Evolutionary conservation across 148 eudicot genomes (phyloP).

Genomic region (Cornus suecica): DNA sequence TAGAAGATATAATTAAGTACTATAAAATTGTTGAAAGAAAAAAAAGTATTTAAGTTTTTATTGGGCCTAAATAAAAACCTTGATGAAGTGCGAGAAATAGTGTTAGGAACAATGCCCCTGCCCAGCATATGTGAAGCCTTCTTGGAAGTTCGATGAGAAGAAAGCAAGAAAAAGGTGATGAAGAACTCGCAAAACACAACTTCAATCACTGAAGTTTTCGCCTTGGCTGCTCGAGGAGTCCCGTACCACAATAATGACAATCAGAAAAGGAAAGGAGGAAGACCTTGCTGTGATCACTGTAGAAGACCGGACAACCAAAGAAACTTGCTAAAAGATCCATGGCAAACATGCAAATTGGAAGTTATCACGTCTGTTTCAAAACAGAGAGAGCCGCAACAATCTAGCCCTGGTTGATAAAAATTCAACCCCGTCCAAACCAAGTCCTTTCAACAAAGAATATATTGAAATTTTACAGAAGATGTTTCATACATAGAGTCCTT

Average conservation of each 20-base stretch:
- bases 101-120: too few relatives aligned
- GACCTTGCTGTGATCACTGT: neutral
- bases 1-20: neutral
- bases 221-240: too few relatives aligned
- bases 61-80: too few relatives aligned
- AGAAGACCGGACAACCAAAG: neutral
- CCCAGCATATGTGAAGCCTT: neutral
- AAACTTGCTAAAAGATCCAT: neutral
- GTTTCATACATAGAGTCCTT: too few relatives aligned
- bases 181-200: too few relatives aligned
- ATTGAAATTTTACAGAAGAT: neutral
- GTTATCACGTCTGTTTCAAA: too few relatives aligned
- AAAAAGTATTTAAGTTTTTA: neutral
- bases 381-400: too few relatives aligned
- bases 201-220: too few relatives aligned
- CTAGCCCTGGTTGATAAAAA: too few relatives aligned
- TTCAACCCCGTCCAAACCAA: neutral
- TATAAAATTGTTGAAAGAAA: constrained; percentile 5
- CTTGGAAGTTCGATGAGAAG: constrained; percentile 5
- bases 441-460: neutral
- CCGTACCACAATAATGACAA: neutral
- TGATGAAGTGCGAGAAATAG: too few relatives aligned
- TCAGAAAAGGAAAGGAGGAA: neutral
- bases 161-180: neutral
- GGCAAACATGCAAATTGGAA: too few relatives aligned